A percentile compares a stretch with the other conserved stretches of the same genome.
Conservation (phyloP, 352 stramenopile species). For the Pythium aristosporum region DNA sequence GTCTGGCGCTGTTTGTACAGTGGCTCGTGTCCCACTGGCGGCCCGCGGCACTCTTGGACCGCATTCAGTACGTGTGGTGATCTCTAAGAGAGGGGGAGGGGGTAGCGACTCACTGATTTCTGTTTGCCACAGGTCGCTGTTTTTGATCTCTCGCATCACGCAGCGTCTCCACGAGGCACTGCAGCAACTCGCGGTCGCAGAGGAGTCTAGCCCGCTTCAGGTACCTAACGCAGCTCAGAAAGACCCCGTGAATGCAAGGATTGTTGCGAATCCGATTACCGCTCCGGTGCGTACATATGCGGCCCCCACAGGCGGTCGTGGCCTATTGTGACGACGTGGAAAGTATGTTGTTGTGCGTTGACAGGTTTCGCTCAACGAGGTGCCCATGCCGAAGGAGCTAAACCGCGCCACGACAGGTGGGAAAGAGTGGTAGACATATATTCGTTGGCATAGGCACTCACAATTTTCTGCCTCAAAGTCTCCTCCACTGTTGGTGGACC, state of each 20-base stretch:
- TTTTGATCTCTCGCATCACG: slow-evolving; percentile 39
- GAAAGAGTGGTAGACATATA: neutral
- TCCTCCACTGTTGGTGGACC: neutral
- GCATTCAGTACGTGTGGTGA: slow-evolving; percentile 33
- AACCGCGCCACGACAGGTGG: slow-evolving; percentile 25
- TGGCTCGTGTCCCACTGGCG: slow-evolving; percentile 71
- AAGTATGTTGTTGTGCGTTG: neutral
- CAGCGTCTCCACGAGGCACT: slow-evolving; percentile 35
- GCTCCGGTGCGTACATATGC: slow-evolving; percentile 25
- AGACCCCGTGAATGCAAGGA: slow-evolving; percentile 22
- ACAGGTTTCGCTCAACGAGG: slow-evolving; percentile 2
- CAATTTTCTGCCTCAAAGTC: neutral
- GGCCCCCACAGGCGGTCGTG: neutral
- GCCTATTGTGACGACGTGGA: too few species aligned
- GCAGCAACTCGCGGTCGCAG: slow-evolving; percentile 14
- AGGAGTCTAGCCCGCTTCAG: slow-evolving; percentile 22
- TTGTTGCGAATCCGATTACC: slow-evolving; percentile 47
- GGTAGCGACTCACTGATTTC: neutral
- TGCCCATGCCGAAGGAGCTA: slow-evolving; percentile 39
- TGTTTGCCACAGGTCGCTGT: slow-evolving; percentile 37
- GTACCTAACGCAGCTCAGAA: slow-evolving; percentile 37
- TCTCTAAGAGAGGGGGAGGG: neutral
- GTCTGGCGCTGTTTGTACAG: slow-evolving; percentile 50
- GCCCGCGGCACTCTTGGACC: slow-evolving; percentile 52
- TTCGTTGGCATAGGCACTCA: neutral